A percentile compares a stretch with the other conserved stretches of the same genome.
Conservation (phyloP, 2,329 filamentous ascomycete genomes). For the Lecanoromycetidae sp. region DNA sequence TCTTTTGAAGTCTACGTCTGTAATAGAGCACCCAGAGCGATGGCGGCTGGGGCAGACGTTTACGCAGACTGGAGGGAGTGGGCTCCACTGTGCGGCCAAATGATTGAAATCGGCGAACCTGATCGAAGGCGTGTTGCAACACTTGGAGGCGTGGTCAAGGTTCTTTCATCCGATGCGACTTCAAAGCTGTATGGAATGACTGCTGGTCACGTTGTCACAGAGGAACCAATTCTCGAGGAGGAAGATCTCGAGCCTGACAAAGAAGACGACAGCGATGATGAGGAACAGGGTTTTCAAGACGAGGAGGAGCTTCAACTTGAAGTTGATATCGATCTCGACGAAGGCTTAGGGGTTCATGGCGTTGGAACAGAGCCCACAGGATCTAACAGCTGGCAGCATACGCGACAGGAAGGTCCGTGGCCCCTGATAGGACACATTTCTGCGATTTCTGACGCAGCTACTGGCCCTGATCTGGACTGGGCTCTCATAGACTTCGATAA, state of each 20-base stretch:
- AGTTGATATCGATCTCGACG: background rate
- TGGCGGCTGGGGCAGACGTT: background rate
- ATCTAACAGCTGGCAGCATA: background rate
- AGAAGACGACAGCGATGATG: background rate
- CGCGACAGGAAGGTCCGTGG: background rate
- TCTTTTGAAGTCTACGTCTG: background rate
- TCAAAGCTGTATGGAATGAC: background rate
- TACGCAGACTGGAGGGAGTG: background rate
- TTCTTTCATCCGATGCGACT: background rate
- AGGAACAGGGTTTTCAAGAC: too few relatives aligned
- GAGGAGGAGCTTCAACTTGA: too few relatives aligned
- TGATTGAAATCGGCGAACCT: background rate
- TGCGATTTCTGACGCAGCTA: background rate
- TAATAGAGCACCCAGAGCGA: background rate
- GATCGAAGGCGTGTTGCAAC: background rate
- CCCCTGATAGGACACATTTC: background rate
- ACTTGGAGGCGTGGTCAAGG: background rate
- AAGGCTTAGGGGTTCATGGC: background rate
- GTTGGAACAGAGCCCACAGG: background rate
- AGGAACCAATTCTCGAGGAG: background rate
- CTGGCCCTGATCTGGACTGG: background rate
- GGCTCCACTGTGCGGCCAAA: background rate
- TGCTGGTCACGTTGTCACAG: background rate
- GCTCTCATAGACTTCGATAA: background rate
- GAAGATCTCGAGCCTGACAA: background rate